phyloP scores from a whole-genome alignment of 1,284 basidiomycete genomes.

The Puccinia polysora region DNA sequence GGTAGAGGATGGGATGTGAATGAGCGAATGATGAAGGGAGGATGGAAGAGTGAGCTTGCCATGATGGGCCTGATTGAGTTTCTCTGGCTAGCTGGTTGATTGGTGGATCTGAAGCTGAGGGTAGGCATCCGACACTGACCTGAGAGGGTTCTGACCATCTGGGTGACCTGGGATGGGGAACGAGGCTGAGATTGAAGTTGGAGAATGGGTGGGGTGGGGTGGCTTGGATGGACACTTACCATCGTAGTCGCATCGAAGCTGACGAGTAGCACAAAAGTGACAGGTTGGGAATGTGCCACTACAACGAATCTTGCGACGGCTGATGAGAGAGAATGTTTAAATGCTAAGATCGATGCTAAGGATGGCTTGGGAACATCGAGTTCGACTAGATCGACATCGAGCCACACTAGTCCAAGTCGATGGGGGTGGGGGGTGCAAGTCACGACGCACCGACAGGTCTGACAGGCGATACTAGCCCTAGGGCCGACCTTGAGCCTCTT shows the following conservation, averaged over 20 bases:
- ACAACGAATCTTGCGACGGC: conserved; percentile 48
- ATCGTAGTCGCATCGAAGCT: conserved; percentile 46
- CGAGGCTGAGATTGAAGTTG: too few relatives aligned
- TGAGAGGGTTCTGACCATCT: too few relatives aligned
- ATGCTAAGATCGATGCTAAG: too few relatives aligned
- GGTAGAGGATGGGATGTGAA: background rate
- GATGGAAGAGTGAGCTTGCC: too few relatives aligned
- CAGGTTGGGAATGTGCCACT: conserved; percentile 47
- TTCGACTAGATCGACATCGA: too few relatives aligned
- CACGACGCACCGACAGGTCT: conserved; percentile 11
- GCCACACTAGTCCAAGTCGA: background rate
- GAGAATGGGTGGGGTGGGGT: too few relatives aligned
- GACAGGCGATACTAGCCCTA: conserved; percentile 25
- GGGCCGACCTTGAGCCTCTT: conserved; percentile 20
- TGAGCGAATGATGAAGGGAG: background rate
- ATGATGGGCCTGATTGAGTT: too few relatives aligned
- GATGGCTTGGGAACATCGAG: too few relatives aligned
- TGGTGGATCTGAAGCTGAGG: background rate
- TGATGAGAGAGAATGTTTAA: conserved; percentile 16
- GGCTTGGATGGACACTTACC: conserved; percentile 45
- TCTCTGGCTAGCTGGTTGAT: too few relatives aligned
- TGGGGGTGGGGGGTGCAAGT: background rate
- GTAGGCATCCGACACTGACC: too few relatives aligned
- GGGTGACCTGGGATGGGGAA: conserved; percentile 19
- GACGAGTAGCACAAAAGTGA: conserved; percentile 44